Evolutionary conservation across 225 moss, liverwort and hornwort species (phyloP), one percentile per base, ranked within the genome.

Genomic region (Physcomitrium patens): DNA sequence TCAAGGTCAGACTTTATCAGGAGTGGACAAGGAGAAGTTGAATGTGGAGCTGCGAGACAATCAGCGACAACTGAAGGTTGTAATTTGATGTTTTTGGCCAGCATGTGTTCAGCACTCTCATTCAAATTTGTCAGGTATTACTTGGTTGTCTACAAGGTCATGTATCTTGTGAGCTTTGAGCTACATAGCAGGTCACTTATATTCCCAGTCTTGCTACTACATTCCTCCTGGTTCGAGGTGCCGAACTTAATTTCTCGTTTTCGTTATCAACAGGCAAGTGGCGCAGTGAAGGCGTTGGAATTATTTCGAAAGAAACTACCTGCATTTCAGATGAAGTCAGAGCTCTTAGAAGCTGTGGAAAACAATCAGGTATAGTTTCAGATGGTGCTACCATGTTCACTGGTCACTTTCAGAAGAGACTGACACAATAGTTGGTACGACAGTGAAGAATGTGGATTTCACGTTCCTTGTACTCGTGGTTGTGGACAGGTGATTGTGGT

Each of bases 281-380:
- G 89, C 65, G 79, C 91, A 20, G 95, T 93, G 55, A 90, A 93
- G 78, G 70, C 95, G 8, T 68, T 99, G 95, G 75, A 79, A 67
- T 74, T 68, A 26, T 99, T 95, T 83, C 93, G 99, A 47, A 86
- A 90, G 63, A 99, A 99, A 72, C 66, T 99, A 68, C 99, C 99
- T 73, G 94, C 95, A 45, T 95, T 85, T 61, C 89, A 84, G 73
- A 82, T 93, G 95, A 99, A 93, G 62, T 68, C 73, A 11, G 85
- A 91, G 71, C 87, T 99, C 65, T 77, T 99, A 82, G 87, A 87
- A 65, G 95, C 93, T 81, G 91, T 95, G 12, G 85, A 86, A 57
- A 89, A 78, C 58, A 91, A 95, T 85, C 99, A 99, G 95, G 99
- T 95, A 24, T 24, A 24, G 24, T 24, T 72, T 69, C 60, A 58